phyloP scores from a whole-genome alignment of 192 early-diverging fungal genomes.

The Podila horticola region DNA sequence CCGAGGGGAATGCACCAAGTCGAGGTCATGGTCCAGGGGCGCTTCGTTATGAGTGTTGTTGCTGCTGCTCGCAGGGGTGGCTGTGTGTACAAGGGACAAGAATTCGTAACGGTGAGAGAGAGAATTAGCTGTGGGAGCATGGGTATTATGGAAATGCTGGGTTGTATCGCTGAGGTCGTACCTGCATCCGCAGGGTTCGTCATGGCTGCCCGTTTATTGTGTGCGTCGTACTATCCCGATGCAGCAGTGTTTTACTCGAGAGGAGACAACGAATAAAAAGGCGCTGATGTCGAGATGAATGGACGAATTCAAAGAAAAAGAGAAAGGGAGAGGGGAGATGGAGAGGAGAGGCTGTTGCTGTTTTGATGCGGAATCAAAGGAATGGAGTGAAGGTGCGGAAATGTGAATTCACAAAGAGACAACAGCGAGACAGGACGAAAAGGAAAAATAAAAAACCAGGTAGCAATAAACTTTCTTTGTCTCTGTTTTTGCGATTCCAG shows the following conservation, averaged over 20 bases:
- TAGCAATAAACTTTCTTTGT: not conserved
- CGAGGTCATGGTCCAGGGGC: conserved; percentile 1
- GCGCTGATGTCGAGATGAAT: not conserved
- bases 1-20: conserved; percentile 23
- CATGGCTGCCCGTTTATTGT: not conserved
- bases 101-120: not conserved
- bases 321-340: not conserved
- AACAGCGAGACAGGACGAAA: not conserved
- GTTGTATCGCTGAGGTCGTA: not conserved
- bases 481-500: not conserved
- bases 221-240: not conserved
- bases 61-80: conserved; percentile 15
- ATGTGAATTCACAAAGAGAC: not conserved
- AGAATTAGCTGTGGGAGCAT: not conserved
- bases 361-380: not conserved
- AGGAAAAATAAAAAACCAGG: not conserved
- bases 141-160: not conserved
- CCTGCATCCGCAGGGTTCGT: not conserved
- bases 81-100: not conserved
- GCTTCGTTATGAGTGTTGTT: not conserved
- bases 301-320: not conserved
- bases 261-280: not conserved
- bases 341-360: not conserved
- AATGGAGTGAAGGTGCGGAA: not conserved
- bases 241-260: not conserved